Evolutionary conservation across 1,284 basidiomycete species (phyloP).

Genomic region (Rhodotorula glutinis): DNA sequence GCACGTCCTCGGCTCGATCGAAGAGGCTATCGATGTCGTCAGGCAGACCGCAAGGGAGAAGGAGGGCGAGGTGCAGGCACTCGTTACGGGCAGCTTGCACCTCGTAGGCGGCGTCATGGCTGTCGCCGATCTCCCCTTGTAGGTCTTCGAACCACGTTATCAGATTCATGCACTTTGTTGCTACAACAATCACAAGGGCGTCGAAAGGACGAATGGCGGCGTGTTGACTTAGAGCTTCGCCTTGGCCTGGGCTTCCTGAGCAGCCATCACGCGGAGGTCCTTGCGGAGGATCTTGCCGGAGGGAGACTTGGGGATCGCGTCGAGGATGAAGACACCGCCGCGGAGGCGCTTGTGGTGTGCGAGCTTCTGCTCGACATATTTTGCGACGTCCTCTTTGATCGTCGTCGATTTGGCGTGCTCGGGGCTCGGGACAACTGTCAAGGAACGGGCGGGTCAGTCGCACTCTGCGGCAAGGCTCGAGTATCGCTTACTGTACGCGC

Average conservation of each 20-base stretch:
- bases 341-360: conserved; percentile 52
- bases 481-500: conserved; percentile 22
- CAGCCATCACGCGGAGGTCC: conserved; percentile 45
- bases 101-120: conserved; percentile 93
- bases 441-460: not conserved
- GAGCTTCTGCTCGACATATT: conserved; percentile 38
- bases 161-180: not conserved
- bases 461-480: too few relatives aligned
- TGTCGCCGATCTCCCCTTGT: conserved; percentile 64
- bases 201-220: not conserved
- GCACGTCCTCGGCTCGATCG: conserved; percentile 80
- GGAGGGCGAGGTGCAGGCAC: conserved; percentile 57
- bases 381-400: conserved; percentile 16
- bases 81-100: conserved; percentile 90
- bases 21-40: conserved; percentile 73
- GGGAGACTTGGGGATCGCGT: conserved; percentile 52
- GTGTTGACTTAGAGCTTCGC: conserved; percentile 6
- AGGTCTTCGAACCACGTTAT: not conserved
- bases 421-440: conserved; percentile 28
- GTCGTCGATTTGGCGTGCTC: conserved; percentile 18
- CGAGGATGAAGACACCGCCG: conserved; percentile 52
- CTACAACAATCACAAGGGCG: not conserved
- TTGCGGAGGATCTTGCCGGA: conserved; percentile 51
- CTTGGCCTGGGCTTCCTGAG: conserved; percentile 44
- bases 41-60: conserved; percentile 62